Evolutionary conservation across 345 rosid species (phyloP).

Genomic region (Salix dunnii): DNA sequence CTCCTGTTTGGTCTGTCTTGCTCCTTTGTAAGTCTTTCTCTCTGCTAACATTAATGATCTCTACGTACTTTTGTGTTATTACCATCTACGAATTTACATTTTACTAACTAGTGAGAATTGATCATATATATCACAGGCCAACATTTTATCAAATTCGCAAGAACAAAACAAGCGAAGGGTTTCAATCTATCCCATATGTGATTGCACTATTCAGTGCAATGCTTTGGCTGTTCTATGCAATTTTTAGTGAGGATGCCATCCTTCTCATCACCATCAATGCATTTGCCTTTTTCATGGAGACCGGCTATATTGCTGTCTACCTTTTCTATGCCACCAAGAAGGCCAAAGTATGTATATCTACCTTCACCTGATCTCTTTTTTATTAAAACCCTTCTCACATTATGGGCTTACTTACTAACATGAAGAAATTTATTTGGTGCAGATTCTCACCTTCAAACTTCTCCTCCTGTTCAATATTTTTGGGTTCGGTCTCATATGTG

Average conservation of each 20-base stretch:
- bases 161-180: constrained; percentile 33
- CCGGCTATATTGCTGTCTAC: constrained; percentile 15
- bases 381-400: neutral
- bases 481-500: constrained; percentile 51
- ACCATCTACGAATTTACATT: too few species aligned
- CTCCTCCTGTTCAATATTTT: constrained; percentile 47
- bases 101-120: too few species aligned
- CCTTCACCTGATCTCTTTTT: neutral
- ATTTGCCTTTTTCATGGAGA: constrained; percentile 21
- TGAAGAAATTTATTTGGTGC: constrained; percentile 1
- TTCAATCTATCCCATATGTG: constrained; percentile 28
- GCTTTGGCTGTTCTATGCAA: constrained; percentile 30
- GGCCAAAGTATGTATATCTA: constrained; percentile 9
- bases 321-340: constrained; percentile 19
- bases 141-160: constrained; percentile 22
- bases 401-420: neutral
- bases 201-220: constrained; percentile 24
- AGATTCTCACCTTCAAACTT: constrained; percentile 53
- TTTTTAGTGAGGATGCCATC: constrained; percentile 12
- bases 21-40: constrained; percentile 20
- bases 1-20: constrained; percentile 27
- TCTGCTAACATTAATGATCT: too few species aligned
- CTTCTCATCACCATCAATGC: constrained; percentile 31
- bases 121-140: constrained; percentile 4
- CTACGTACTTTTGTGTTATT: too few species aligned